Evolutionary conservation across 345 rosid species (phyloP).

Genomic region (Jatropha curcas): DNA sequence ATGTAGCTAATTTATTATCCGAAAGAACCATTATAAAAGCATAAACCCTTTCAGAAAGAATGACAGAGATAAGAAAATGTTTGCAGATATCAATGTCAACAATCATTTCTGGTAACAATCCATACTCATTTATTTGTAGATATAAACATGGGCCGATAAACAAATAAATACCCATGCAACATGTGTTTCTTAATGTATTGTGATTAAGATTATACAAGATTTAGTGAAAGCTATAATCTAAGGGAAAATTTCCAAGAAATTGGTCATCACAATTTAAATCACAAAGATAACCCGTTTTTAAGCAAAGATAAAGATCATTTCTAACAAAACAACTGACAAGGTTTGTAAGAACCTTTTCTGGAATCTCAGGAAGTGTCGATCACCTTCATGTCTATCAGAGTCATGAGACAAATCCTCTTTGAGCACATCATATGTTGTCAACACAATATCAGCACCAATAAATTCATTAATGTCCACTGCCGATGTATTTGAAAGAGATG

Average conservation of each 20-base stretch:
- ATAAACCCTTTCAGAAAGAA: background rate
- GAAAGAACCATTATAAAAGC: background rate
- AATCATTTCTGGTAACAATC: background rate
- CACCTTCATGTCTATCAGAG: slow-evolving; percentile 91
- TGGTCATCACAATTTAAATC: background rate
- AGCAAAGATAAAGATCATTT: background rate
- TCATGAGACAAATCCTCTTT: slow-evolving; percentile 96
- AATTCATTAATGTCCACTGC: slow-evolving; percentile 59
- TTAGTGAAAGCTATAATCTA: background rate
- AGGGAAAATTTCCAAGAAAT: background rate
- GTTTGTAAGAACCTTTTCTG: slow-evolving; percentile 69
- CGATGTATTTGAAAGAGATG: slow-evolving; percentile 58
- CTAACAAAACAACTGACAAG: slow-evolving; percentile 18
- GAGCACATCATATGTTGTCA: slow-evolving; percentile 94
- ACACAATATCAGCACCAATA: slow-evolving; percentile 68
- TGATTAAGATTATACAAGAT: background rate
- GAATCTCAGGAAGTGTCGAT: slow-evolving; percentile 81
- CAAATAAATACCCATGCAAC: background rate
- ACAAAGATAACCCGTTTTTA: background rate
- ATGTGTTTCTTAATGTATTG: background rate
- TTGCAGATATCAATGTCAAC: background rate
- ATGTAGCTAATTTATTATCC: background rate
- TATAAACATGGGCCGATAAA: background rate
- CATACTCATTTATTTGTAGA: background rate
- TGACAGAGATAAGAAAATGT: background rate